These are phyloP conservation scores for Juglanconis juglandina DNA, from an alignment of 2,329 filamentous ascomycete genomes.

Conservation along the genomic window DNA sequence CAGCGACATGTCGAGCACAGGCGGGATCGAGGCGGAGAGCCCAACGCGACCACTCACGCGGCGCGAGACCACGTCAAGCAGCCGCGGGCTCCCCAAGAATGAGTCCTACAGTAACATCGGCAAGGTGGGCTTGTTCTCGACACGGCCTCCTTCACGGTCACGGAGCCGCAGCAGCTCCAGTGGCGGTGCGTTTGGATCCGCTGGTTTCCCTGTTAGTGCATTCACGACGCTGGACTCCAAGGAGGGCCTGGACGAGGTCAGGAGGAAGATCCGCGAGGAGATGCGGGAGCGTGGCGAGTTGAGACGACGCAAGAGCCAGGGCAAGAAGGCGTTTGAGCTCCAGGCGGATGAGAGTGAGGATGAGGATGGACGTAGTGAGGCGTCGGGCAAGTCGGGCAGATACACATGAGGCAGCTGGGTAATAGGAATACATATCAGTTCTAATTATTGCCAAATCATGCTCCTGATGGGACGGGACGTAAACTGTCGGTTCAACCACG, in stretches of 20 bases:
- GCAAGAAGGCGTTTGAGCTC: constrained; percentile 34
- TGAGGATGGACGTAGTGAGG: constrained; percentile 40
- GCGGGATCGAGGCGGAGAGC: constrained; percentile 32
- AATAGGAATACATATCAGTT: neutral
- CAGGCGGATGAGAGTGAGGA: constrained; percentile 37
- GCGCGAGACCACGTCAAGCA: constrained; percentile 52
- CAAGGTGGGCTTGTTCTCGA: constrained; percentile 84
- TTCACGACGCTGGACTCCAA: constrained; percentile 67
- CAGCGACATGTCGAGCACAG: constrained; percentile 46
- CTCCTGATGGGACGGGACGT: too few relatives aligned
- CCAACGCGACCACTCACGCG: constrained; percentile 33
- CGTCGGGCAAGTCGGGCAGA: constrained; percentile 32
- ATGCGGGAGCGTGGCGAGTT: constrained; percentile 74
- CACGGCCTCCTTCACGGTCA: constrained; percentile 73
- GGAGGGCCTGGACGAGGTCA: constrained; percentile 77
- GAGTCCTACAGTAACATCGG: constrained; percentile 92
- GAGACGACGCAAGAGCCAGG: constrained; percentile 50
- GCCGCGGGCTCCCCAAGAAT: constrained; percentile 68
- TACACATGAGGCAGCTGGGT: neutral
- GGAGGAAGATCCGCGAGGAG: constrained; percentile 75
- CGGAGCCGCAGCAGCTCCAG: constrained; percentile 69
- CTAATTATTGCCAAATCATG: neutral
- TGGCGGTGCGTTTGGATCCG: constrained; percentile 58
- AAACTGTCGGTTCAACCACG: too few relatives aligned
- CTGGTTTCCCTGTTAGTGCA: constrained; percentile 62